A percentile compares a stretch with the other conserved stretches of the same genome.
Evolutionary conservation across 768 basidiomycete species (phyloP).

Genomic region (Lentinula raphanica): DNA sequence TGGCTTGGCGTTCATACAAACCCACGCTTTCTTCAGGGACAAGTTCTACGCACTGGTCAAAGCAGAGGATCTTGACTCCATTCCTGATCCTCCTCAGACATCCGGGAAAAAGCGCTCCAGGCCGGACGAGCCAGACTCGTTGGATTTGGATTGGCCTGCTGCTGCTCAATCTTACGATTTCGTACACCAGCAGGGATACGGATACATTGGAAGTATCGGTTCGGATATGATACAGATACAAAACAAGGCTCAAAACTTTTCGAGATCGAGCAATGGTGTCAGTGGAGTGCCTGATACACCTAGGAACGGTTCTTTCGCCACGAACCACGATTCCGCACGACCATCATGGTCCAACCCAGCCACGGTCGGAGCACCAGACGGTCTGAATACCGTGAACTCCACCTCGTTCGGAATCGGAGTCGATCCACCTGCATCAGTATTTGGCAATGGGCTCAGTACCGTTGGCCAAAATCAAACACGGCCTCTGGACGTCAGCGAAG

Average conservation of each 20-base stretch:
- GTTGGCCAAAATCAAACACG: background rate
- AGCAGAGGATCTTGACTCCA: background rate
- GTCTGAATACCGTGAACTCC: background rate
- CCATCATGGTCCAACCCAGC: no score
- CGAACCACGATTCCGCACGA: background rate
- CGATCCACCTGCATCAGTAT: no score
- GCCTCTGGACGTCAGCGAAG: background rate
- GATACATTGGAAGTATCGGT: no score
- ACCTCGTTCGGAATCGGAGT: background rate
- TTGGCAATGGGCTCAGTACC: background rate
- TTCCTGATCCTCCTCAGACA: background rate
- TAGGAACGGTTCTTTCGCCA: background rate
- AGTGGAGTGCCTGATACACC: background rate
- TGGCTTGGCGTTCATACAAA: background rate
- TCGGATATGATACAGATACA: background rate
- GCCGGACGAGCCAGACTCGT: background rate
- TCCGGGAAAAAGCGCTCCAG: background rate
- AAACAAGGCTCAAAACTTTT: background rate
- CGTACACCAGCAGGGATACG: background rate
- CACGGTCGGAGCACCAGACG: background rate
- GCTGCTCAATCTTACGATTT: background rate
- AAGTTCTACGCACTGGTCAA: background rate
- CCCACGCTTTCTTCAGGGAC: background rate
- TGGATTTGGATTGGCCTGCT: background rate
- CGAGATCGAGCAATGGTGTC: background rate